Percentiles rank a stretch among this genome's conserved stretches.
Evolutionary conservation across 371 early-diverging fungal species (phyloP).

Genomic region (Apophysomyces trapeziformis): DNA sequence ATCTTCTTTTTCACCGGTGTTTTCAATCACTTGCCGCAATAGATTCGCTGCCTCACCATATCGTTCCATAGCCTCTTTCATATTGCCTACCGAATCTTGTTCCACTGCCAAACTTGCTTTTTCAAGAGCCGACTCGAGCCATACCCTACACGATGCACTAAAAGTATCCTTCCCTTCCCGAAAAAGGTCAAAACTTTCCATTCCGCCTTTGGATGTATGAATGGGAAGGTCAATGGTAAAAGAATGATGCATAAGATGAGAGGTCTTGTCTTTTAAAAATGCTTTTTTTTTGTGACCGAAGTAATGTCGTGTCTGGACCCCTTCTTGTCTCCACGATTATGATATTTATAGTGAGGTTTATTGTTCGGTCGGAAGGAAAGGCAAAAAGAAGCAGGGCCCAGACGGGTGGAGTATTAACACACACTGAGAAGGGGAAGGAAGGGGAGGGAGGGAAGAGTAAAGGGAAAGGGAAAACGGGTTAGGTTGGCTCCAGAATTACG

Average conservation of each 20-base stretch:
- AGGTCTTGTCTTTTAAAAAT: too few relatives aligned
- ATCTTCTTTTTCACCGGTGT: constrained; percentile 20
- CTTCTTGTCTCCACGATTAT: neutral
- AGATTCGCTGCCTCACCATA: constrained; percentile 30
- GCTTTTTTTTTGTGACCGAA: neutral
- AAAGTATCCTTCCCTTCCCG: neutral
- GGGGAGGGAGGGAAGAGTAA: neutral
- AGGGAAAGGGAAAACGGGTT: neutral
- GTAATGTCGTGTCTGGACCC: neutral
- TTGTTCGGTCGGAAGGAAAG: constrained; percentile 7
- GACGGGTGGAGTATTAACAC: neutral
- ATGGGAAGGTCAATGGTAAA: neutral
- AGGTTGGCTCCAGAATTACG: neutral
- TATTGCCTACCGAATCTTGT: constrained; percentile 23
- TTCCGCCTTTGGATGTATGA: neutral
- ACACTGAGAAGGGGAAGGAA: neutral
- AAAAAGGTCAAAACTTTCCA: neutral
- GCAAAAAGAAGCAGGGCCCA: constrained; percentile 2
- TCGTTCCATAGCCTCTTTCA: constrained; percentile 20
- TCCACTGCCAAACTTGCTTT: constrained; percentile 35
- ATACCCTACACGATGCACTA: neutral
- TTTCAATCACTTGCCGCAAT: constrained; percentile 22
- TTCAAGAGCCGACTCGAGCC: constrained; percentile 28
- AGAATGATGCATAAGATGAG: neutral
- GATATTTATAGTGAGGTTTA: neutral